Evolutionary conservation across 2,329 filamentous ascomycete genomes (phyloP), one percentile per base, ranked within the genome.

Genomic region (Sporothrix schenckii): DNA sequence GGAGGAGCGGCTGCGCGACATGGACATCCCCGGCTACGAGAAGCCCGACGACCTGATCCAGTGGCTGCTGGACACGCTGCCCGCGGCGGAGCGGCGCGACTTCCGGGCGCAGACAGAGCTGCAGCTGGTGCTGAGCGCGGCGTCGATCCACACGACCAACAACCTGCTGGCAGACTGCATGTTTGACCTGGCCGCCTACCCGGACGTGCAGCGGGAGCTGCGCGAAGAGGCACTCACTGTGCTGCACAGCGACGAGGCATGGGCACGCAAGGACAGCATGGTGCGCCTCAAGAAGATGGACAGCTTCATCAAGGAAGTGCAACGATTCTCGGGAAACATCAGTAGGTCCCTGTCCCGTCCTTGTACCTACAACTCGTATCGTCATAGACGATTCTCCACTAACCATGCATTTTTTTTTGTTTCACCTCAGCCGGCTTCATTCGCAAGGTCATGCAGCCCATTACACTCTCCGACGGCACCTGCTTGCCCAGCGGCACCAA

Each of bases 171-270:
- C 81, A 30, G 83, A 86, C 72, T 81, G 83, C 70, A 78, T 87
- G 68, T 84, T 82, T 69, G 85, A 87, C 71, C 77, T 87, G 16
- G 81, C 81, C 3, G 80, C 81, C 3, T 77, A 84, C 47, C 82
- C 81, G 0, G 83, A 86, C 21, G 79, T 82, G 5, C 81, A 86
- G 66, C 78, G 82, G 21, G 81, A 82, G 69, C 75, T 88, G 69
- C 79, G 84, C 2, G 79, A 83, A 30, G 86, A 88, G 74, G 85
- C 83, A 0, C 74, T 77, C 34, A 77, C 78, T 0, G 79, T 84
- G 6, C 75, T 85, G 21, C 76, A 79, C 41, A 77, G 79, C 2
- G 81, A 83, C 7, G 79, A 79, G 3, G 80, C 79, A 10, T 83
- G 81, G 81, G 74, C 76, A 11, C 78, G 74, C 67, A 84, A 83